Conservation (phyloP, 2,329 filamentous ascomycete species). For the Venturia effusa region DNA sequence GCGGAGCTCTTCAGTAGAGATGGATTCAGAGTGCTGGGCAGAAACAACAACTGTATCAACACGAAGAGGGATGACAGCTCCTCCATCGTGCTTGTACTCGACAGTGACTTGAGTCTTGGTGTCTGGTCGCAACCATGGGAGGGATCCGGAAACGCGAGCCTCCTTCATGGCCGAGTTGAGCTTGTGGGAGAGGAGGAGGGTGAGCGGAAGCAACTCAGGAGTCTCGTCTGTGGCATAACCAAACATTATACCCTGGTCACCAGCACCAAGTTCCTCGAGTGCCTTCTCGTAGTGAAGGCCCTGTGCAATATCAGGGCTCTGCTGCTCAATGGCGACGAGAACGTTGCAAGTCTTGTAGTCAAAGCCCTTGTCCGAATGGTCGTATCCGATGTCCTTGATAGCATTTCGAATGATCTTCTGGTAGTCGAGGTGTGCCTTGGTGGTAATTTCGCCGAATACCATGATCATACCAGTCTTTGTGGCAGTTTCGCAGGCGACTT, state of each 20-base stretch:
- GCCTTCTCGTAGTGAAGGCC: slow-evolving; percentile 97
- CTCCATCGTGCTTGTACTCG: slow-evolving; percentile 94
- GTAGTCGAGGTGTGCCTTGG: slow-evolving; percentile 92
- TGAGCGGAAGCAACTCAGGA: slow-evolving; percentile 90
- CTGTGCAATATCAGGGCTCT: slow-evolving; percentile 97
- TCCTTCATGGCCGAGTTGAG: slow-evolving; percentile 91
- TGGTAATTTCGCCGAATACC: slow-evolving; percentile 78
- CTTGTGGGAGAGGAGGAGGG: slow-evolving; percentile 88
- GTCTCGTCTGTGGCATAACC: slow-evolving; percentile 99
- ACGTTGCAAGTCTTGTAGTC: slow-evolving; percentile 99
- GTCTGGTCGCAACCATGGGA: slow-evolving; percentile 93
- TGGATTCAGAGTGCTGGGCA: slow-evolving; percentile 82
- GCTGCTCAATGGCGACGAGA: slow-evolving; percentile 96
- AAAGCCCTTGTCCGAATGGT: slow-evolving; percentile 93
- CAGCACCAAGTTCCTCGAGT: slow-evolving; percentile 93
- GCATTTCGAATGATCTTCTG: slow-evolving; percentile 90
- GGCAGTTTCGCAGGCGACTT: slow-evolving; percentile 96
- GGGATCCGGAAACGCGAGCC: slow-evolving; percentile 74
- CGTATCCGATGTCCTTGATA: slow-evolving; percentile 98
- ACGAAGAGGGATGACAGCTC: slow-evolving; percentile 81
- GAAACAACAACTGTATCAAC: slow-evolving; percentile 97
- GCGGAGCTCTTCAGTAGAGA: slow-evolving; percentile 83
- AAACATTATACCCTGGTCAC: slow-evolving; percentile 99
- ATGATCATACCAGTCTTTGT: slow-evolving; percentile 99
- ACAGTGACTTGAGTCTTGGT: slow-evolving; percentile 99